Evolutionary conservation across 2,329 filamentous ascomycete species (phyloP).

Genomic region (Sporothrix protearum): DNA sequence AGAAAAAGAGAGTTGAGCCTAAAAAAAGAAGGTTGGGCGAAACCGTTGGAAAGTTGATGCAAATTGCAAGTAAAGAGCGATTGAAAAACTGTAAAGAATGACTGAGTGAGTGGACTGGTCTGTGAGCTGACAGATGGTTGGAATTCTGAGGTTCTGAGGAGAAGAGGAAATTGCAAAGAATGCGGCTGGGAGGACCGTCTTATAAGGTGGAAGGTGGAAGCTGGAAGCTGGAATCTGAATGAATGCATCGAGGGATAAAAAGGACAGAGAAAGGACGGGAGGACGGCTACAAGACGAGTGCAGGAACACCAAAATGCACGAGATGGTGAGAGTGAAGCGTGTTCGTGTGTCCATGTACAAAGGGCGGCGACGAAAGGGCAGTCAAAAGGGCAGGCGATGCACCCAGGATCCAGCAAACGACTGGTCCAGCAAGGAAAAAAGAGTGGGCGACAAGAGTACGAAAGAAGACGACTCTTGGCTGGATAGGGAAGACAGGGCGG

Average conservation of each 20-base stretch:
- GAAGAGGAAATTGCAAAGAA: background rate
- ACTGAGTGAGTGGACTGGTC: slow-evolving; percentile 20
- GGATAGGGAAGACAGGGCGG: slow-evolving; percentile 23
- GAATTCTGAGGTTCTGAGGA: slow-evolving; percentile 6
- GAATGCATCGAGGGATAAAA: background rate
- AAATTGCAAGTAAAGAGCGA: background rate
- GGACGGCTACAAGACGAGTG: background rate
- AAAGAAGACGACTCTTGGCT: background rate
- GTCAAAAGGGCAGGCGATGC: slow-evolving; percentile 16
- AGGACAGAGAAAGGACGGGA: background rate
- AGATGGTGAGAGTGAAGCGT: background rate
- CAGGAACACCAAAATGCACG: background rate
- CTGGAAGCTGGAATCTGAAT: background rate
- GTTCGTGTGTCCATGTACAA: background rate
- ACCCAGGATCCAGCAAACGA: background rate
- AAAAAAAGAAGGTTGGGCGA: background rate
- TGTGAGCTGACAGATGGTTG: slow-evolving; percentile 11
- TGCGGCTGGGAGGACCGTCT: slow-evolving; percentile 18
- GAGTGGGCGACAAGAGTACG: background rate
- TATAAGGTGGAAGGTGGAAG: slow-evolving; percentile 19
- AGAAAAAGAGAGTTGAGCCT: slow-evolving; percentile 10
- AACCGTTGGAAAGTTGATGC: background rate
- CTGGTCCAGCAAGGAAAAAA: background rate
- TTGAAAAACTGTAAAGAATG: slow-evolving; percentile 17
- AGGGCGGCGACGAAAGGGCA: slow-evolving; percentile 20